Percentiles rank a stretch among this genome's conserved stretches.
Evolutionary conservation across 192 early-diverging fungal genomes (phyloP).

Genomic region (Entomortierella parvispora): DNA sequence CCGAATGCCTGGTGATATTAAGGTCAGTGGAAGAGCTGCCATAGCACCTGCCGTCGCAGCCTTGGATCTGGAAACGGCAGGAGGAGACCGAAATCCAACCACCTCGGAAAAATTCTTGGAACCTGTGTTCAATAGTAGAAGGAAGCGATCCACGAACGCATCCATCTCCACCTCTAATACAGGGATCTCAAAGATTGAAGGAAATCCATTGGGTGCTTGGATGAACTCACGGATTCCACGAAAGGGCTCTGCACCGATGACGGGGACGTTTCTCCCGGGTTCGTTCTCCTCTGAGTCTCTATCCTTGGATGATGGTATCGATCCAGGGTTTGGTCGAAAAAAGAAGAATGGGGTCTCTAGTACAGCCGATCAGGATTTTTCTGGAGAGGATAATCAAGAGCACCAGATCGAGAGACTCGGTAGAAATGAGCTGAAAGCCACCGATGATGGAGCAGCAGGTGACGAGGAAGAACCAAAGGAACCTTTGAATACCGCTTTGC

Average conservation of each 20-base stretch:
- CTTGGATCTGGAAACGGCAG: background rate
- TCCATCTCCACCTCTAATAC: background rate
- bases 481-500: background rate
- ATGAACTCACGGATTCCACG: conserved; percentile 1
- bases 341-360: background rate
- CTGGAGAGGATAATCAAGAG: background rate
- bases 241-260: background rate
- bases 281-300: background rate
- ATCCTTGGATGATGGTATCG: background rate
- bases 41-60: background rate
- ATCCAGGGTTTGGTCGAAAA: background rate
- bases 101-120: background rate
- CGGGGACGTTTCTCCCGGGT: background rate
- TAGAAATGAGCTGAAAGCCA: background rate
- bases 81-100: background rate
- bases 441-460: background rate
- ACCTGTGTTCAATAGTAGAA: too few relatives aligned
- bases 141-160: background rate
- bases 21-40: background rate
- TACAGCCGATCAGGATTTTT: background rate
- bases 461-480: background rate
- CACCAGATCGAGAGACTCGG: background rate
- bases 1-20: conserved; percentile 8
- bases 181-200: background rate
- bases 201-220: conserved; percentile 12